These are phyloP conservation scores for Antitrichia curtipendula DNA, from an alignment of 225 moss, liverwort and hornwort species.

Conservation along the genomic window DNA sequence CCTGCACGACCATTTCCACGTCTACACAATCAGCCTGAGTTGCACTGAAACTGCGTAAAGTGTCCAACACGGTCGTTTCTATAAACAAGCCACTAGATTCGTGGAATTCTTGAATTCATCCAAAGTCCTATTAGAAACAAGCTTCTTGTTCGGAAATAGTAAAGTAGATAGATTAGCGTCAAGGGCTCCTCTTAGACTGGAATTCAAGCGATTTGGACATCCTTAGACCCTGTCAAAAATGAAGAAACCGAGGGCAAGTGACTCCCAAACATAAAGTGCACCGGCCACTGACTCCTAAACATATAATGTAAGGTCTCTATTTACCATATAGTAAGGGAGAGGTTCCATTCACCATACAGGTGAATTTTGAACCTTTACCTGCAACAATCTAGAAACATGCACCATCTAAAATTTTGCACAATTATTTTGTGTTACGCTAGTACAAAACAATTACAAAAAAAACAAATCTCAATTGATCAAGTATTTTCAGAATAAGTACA, in stretches of 20 bases:
- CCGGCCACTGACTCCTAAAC: background rate
- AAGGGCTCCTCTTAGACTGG: background rate
- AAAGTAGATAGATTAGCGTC: background rate
- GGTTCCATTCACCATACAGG: background rate
- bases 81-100: background rate
- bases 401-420: background rate
- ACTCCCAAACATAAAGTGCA: background rate
- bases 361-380: background rate
- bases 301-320: background rate
- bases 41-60: background rate
- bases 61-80: background rate
- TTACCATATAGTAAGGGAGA: background rate
- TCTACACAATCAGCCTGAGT: background rate
- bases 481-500: background rate
- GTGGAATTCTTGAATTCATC: background rate
- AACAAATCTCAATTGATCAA: background rate
- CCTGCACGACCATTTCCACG: constrained; percentile 7
- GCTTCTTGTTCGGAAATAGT: background rate
- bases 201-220: background rate
- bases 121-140: too few species aligned
- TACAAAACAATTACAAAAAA: background rate
- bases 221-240: background rate
- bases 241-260: background rate
- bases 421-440: background rate
- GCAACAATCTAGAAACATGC: background rate